Base-by-base conservation (phyloP, 305 asterid genomes). In the Coffea humblotiana region DNA sequence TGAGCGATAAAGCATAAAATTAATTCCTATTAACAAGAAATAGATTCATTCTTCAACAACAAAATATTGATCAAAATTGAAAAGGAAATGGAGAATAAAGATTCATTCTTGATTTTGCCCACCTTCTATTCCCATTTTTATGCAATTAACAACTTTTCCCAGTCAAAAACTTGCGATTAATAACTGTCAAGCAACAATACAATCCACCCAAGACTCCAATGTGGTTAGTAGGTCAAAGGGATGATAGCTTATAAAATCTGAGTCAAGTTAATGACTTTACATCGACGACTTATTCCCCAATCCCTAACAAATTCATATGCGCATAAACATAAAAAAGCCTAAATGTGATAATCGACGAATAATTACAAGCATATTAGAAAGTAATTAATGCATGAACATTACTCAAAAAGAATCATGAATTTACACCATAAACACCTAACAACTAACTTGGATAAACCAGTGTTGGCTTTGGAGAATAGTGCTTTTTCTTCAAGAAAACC, bases 341-440 rank as follows among this genome's bases (percentile, higher is more conserved):
- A 66, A 80, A 52, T 32, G 19, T 61, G n/a, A 19, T 56, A 15
- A 56, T 78, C 25, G 18, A 58, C 54, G 8, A 8, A 43, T 29
- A 47, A 35, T 35, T 8, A 49, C 29, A 58, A 43, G n/a, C 78
- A 80, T 79, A 80, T 80, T 75, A 66, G 75, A 71, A 21, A 65
- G 37, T 37, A 56, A 37, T 51, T 15, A 37, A 49, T 8, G 56
- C 9, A 15, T 65, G 64, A 10, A 48, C 35, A n/a, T n/a, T n/a
- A n/a, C n/a, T 8, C 18, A 64, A 32, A 48, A 60, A 51, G 18
- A 51, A 49, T 13, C 12, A 61, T 15, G 18, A 73, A n/a, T n/a
- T n/a, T n/a, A n/a, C n/a, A n/a, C n/a, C n/a, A n/a, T n/a, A n/a
- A n/a, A n/a, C n/a, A n/a, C n/a, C n/a, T n/a, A n/a, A n/a, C n/a